These are phyloP conservation scores for Canavalia ensiformis DNA, from an alignment of 306 rosid species.

Conservation along the genomic window DNA sequence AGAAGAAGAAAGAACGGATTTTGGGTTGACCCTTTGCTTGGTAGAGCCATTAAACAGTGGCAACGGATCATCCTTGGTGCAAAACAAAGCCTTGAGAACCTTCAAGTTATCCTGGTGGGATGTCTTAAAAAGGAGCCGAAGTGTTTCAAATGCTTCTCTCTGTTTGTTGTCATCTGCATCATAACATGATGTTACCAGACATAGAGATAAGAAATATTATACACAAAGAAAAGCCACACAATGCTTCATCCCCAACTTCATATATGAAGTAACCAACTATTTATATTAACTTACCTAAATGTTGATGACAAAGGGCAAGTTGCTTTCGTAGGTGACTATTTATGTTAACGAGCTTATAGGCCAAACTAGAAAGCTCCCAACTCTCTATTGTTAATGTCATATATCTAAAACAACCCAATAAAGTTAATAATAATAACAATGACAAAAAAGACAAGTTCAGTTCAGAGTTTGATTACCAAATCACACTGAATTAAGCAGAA, in stretches of 20 bases:
- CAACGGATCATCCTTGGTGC: slow-evolving; percentile 53
- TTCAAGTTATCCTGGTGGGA: slow-evolving; percentile 62
- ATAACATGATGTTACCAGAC: slow-evolving; percentile 23
- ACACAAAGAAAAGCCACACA: background rate
- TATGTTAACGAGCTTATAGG: slow-evolving; percentile 66
- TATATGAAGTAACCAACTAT: background rate
- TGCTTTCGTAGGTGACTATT: slow-evolving; percentile 62
- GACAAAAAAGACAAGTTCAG: background rate
- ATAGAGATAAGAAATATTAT: background rate
- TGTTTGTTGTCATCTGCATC: slow-evolving; percentile 64
- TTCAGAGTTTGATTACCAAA: background rate
- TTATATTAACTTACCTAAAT: slow-evolving; percentile 51
- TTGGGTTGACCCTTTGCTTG: slow-evolving; percentile 61
- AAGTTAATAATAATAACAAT: background rate
- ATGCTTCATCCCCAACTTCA: background rate
- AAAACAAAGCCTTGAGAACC: slow-evolving; percentile 60
- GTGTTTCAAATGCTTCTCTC: slow-evolving; percentile 52
- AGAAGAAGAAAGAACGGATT: slow-evolving; percentile 28
- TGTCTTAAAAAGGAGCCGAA: slow-evolving; percentile 49
- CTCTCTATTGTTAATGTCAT: slow-evolving; percentile 57
- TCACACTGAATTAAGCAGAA: background rate
- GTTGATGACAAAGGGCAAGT: slow-evolving; percentile 55
- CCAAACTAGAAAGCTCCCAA: slow-evolving; percentile 82
- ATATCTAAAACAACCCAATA: slow-evolving; percentile 47
- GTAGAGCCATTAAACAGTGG: slow-evolving; percentile 62